Evolutionary conservation across 768 basidiomycete species (phyloP), one percentile per base, ranked within the genome.

Genomic region (Suillus tomentosus): DNA sequence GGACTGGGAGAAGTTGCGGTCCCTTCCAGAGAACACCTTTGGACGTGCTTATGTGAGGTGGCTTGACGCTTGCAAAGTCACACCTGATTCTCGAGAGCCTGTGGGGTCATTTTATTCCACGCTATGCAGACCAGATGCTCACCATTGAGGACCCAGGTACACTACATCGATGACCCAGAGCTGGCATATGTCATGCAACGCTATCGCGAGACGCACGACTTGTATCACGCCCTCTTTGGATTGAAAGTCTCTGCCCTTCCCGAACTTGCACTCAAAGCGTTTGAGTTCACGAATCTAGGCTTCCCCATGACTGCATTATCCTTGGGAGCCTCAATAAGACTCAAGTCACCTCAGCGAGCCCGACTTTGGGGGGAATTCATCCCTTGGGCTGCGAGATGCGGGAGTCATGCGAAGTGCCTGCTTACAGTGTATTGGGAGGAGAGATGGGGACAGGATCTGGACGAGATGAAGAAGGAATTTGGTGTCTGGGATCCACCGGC

Each of bases 181-280:
- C 85, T 97, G 13, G 97, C 97, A 31, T 99, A 97, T 76, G 92
- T 99, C 62, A 94, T 99, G 91, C 94, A 96, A 69, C 90, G 96
- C 59, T 99, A 99, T 75, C 90, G 96, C 31, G 96, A 99, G 79
- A 96, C 92, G 67, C 97, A 99, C 77, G 96, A 99, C 78, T 90
- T 99, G 69, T 97, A 98, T 73, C 97, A 99, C 73, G 93, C 92
- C 71, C 84, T 99, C 65, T 88, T 88, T 79, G 87, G 87, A 69
- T 83, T 99, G 10, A 95, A 95, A 0, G 94, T 98, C 64, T 89
- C 89, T 65, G 91, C 96, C 71, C 86, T 91, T 63, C 93, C 91
- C 55, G 97, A 99, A 74, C 84, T 99, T 37, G 94, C 95, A 1
- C 85, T 99, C 75, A 99, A 99, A 73, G 90, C 87, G 69, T 95